Conservation (phyloP, 2,329 filamentous ascomycete genomes). For the Chaetomium sp. region DNA sequence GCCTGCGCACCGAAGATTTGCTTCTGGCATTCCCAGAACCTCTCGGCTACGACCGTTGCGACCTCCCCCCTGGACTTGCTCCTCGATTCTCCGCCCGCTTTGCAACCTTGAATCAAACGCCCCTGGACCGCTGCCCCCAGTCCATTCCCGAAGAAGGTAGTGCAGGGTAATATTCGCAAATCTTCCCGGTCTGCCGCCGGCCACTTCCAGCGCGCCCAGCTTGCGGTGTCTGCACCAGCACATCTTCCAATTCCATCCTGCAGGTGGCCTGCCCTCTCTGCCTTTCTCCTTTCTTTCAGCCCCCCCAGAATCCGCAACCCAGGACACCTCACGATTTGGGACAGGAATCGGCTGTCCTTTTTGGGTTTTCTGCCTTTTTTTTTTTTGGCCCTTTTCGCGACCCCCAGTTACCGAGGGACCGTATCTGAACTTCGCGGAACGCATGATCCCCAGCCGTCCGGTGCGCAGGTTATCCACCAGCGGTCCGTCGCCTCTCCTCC, state of each 20-base stretch:
- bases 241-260: constrained; percentile 2
- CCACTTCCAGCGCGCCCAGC: constrained; percentile 10
- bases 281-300: constrained; percentile 2
- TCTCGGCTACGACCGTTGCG: background rate
- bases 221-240: constrained; percentile 9
- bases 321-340: background rate
- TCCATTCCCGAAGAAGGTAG: constrained; percentile 19
- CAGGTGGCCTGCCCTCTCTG: constrained; percentile 4
- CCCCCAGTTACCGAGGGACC: too few species aligned
- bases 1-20: background rate
- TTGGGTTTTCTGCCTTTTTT: background rate
- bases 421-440: background rate
- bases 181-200: constrained; percentile 18
- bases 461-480: too few species aligned
- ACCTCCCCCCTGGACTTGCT: background rate
- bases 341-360: background rate
- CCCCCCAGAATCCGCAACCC: background rate
- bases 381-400: too few species aligned
- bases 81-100: constrained; percentile 7
- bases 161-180: constrained; percentile 23
- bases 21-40: background rate
- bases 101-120: constrained; percentile 9
- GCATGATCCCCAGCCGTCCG: background rate
- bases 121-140: constrained; percentile 9
- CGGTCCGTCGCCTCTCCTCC: constrained; percentile 18